These are phyloP conservation scores for Fistulinella prunicolor DNA, from an alignment of 768 basidiomycete genomes.

Conservation along the genomic window DNA sequence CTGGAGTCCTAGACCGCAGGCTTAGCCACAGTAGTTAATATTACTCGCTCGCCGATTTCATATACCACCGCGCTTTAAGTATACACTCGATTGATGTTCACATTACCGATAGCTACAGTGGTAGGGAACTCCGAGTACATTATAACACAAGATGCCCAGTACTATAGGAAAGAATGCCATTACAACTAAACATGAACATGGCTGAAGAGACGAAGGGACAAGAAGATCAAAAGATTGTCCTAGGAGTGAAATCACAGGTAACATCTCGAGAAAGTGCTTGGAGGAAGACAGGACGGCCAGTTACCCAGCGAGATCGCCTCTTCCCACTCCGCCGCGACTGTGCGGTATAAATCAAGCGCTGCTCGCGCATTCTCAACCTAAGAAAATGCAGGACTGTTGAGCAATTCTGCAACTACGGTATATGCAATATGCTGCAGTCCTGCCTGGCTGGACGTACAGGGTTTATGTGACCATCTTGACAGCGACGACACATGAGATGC, in stretches of 20 bases:
- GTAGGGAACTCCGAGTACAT: constrained; percentile 18
- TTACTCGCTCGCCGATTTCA: too few species aligned
- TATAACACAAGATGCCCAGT: constrained; percentile 19
- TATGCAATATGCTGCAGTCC: background rate
- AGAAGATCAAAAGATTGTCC: constrained; percentile 13
- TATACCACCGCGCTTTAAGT: background rate
- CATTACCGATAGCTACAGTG: constrained; percentile 15
- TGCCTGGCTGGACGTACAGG: constrained; percentile 51
- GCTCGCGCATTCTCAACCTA: constrained; percentile 79
- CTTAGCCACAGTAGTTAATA: too few species aligned
- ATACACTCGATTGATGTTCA: constrained; percentile 12
- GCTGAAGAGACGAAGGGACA: constrained; percentile 2
- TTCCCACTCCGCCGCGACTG: constrained; percentile 68
- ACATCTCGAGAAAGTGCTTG: constrained; percentile 77
- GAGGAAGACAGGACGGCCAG: constrained; percentile 77
- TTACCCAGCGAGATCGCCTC: constrained; percentile 50
- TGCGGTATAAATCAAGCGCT: constrained; percentile 48
- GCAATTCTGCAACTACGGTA: constrained; percentile 3
- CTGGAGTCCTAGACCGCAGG: background rate
- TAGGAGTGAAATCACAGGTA: constrained; percentile 45
- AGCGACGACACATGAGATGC: constrained; percentile 77
- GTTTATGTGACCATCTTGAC: constrained; percentile 68
- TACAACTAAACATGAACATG: constrained; percentile 6
- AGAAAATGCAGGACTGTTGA: constrained; percentile 10
- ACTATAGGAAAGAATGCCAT: constrained; percentile 3